Percentiles rank a stretch among this genome's conserved stretches.
Evolutionary conservation across 2,329 filamentous ascomycete genomes (phyloP).

Genomic region (Clarireedia sp.): DNA sequence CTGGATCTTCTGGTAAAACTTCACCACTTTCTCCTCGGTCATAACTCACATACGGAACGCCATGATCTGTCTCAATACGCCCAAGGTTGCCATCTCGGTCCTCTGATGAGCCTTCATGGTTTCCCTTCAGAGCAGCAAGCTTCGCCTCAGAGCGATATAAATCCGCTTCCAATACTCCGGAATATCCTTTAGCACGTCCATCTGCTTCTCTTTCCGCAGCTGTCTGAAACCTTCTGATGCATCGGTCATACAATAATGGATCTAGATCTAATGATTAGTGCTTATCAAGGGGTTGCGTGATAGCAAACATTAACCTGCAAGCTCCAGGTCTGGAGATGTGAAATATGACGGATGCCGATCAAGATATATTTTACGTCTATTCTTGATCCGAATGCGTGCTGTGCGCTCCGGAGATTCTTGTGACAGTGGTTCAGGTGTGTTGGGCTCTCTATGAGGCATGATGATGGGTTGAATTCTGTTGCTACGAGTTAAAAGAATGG

Average conservation of each 20-base stretch:
- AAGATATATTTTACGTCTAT: constrained; percentile 29
- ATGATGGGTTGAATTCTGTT: constrained; percentile 2
- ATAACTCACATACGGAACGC: constrained; percentile 23
- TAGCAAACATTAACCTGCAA: constrained; percentile 21
- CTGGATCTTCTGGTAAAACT: constrained; percentile 26
- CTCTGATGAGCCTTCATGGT: constrained; percentile 1
- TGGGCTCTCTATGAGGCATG: constrained; percentile 25
- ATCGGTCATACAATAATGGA: constrained; percentile 30
- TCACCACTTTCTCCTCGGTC: constrained; percentile 21
- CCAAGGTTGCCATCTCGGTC: neutral
- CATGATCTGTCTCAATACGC: constrained; percentile 2
- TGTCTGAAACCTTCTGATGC: constrained; percentile 29
- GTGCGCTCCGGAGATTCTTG: constrained; percentile 15
- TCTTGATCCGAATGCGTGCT: constrained; percentile 26
- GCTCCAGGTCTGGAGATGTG: constrained; percentile 28
- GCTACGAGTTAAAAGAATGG: constrained; percentile 3
- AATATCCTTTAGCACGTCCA: constrained; percentile 30
- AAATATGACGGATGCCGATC: constrained; percentile 30
- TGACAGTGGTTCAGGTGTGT: constrained; percentile 1
- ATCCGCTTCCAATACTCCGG: constrained; percentile 30
- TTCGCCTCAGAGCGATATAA: constrained; percentile 30
- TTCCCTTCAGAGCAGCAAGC: constrained; percentile 23
- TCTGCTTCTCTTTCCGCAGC: constrained; percentile 30
- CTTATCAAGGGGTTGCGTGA: neutral
- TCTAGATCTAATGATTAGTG: constrained; percentile 22